Base-by-base conservation (phyloP, 140 eudicot genomes). In the Ambrosia hybrid region DNA sequence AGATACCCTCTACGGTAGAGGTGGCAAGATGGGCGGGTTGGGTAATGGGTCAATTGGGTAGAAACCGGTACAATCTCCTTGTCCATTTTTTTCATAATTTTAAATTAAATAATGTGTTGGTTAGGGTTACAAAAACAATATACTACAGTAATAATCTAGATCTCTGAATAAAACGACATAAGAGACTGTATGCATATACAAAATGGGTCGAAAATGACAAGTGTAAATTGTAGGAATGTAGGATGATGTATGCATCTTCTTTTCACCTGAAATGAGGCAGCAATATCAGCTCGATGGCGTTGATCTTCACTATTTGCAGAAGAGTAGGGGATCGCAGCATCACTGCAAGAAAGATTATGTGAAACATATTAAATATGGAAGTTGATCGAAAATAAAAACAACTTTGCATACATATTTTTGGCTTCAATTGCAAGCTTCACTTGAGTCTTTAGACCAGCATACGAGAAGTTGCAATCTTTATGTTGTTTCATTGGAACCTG, bases 401-500 rank as follows among this genome's bases (percentile, higher is more conserved):
- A 13, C 56, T 62, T 56, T 61, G 33, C 84, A 46, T 90, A 94
- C 99, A 90, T 88, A 58, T 88, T 88, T 77, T 78, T 80, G 58
- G 99, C 84, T 94, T 83, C 88, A 78, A 94, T 90, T 65, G 94
- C 88, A 86, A 88, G 87, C 81, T 87, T 88, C 79, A 94, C 94
- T 94, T 94, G 99, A 83, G 96, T 94, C 88, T 94, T 94, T 68
- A 90, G 86, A 73, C 99, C 99, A 78, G 97, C 96, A 73, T 81
- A 94, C 0, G 99, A 94, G 74, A 94, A 94, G 80, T 94, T 94
- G 83, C 97, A 94, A 81, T 94, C 99, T 75, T 94, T 90, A 72
- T 94, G 95, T 51, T 94, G 99, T 73, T 88, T 91, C 99, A 94
- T 94, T 10, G 97, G 99, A 60, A 90, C 91, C 99, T 94, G 78